Conservation (phyloP, 352 stramenopile genomes). For the Globisporangium recalcitrans region DNA sequence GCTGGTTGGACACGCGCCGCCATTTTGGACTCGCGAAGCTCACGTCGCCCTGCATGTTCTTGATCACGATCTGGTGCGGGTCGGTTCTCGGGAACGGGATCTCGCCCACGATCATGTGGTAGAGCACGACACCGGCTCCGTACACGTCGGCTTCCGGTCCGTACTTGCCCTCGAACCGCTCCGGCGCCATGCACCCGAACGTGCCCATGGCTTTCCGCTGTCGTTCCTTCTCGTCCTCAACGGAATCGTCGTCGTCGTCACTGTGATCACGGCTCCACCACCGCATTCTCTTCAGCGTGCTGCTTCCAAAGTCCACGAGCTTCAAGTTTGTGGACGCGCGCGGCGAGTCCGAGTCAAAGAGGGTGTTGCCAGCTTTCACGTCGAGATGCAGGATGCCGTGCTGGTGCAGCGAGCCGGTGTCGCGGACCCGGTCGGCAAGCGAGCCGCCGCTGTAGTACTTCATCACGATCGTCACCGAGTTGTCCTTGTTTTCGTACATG, state of each 20-base stretch:
- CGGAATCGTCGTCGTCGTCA: neutral
- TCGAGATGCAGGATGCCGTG: slow-evolving; percentile 55
- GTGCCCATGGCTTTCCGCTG: slow-evolving; percentile 29
- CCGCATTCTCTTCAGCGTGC: slow-evolving; percentile 9
- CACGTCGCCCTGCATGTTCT: slow-evolving; percentile 59
- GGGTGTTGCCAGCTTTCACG: slow-evolving; percentile 58
- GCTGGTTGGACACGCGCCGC: slow-evolving; percentile 26
- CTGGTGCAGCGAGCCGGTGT: slow-evolving; percentile 39
- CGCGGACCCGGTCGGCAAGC: slow-evolving; percentile 39
- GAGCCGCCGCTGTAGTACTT: slow-evolving; percentile 53
- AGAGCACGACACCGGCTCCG: slow-evolving; percentile 51
- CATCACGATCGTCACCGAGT: slow-evolving; percentile 57
- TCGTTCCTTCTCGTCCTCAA: slow-evolving; percentile 8
- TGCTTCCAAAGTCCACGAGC: slow-evolving; percentile 65
- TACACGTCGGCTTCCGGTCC: slow-evolving; percentile 58
- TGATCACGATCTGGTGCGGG: slow-evolving; percentile 47
- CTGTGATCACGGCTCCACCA: slow-evolving; percentile 2
- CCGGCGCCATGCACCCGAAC: slow-evolving; percentile 61
- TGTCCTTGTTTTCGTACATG: slow-evolving; percentile 52
- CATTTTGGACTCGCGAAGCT: slow-evolving; percentile 36
- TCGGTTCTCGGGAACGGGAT: slow-evolving; percentile 41
- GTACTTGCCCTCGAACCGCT: slow-evolving; percentile 47
- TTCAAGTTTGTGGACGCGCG: slow-evolving; percentile 48
- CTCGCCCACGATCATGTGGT: slow-evolving; percentile 51
- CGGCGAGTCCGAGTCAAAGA: slow-evolving; percentile 42